These are phyloP conservation scores for Rhizopogon rudus DNA, from an alignment of 768 basidiomycete genomes.

Conservation along the genomic window DNA sequence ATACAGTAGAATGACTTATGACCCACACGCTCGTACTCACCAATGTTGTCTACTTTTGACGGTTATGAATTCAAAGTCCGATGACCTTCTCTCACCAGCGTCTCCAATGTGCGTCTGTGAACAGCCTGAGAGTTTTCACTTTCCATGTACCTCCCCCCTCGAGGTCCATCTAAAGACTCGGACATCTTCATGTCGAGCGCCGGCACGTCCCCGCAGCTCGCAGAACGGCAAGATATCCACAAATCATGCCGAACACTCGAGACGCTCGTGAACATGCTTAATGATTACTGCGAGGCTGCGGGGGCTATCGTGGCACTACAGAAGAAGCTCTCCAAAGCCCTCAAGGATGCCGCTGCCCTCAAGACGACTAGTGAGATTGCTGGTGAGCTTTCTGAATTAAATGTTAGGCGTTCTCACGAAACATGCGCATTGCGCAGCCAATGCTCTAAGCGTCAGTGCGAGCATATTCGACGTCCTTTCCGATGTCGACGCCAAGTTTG, in stretches of 20 bases:
- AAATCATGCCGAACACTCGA: constrained; percentile 79
- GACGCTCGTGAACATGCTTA: constrained; percentile 56
- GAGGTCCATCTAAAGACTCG: too few relatives aligned
- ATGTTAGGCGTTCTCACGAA: background rate
- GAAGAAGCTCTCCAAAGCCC: constrained; percentile 70
- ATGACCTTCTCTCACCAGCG: background rate
- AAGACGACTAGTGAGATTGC: constrained; percentile 61
- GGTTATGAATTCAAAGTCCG: background rate
- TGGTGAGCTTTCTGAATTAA: constrained; percentile 35
- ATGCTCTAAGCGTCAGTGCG: constrained; percentile 61
- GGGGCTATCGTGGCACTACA: constrained; percentile 56
- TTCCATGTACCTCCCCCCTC: background rate
- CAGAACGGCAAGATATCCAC: constrained; percentile 70
- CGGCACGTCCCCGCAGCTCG: constrained; percentile 24
- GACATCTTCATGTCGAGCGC: constrained; percentile 9
- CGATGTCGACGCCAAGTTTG: constrained; percentile 71
- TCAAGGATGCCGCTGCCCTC: constrained; percentile 57
- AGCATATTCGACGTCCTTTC: constrained; percentile 63
- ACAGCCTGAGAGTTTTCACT: background rate
- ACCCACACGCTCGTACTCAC: background rate
- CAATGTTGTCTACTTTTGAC: background rate
- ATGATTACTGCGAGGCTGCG: constrained; percentile 73
- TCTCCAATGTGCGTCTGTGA: background rate
- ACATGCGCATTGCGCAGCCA: constrained; percentile 37
- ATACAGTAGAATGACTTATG: background rate